Evolutionary conservation across 1,284 basidiomycete species (phyloP).

Genomic region (Cerrena zonata): DNA sequence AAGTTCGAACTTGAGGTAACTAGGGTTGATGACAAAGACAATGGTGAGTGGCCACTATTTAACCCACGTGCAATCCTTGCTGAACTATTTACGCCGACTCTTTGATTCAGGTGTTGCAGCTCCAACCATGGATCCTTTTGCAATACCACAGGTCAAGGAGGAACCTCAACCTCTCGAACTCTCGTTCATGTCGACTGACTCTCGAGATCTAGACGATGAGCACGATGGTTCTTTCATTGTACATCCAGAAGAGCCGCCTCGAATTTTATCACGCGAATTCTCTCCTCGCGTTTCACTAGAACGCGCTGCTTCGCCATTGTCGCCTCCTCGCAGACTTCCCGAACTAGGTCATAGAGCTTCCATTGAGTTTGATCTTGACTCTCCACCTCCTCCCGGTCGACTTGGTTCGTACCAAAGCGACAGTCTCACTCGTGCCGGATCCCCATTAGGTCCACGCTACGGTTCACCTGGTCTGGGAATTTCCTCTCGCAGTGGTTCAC

Average conservation of each 20-base stretch:
- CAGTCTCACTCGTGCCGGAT: slow-evolving; percentile 8
- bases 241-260: slow-evolving; percentile 24
- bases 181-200: slow-evolving; percentile 30
- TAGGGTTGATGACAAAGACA: neutral
- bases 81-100: neutral
- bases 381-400: slow-evolving; percentile 8
- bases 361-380: slow-evolving; percentile 7
- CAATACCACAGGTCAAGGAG: slow-evolving; percentile 20
- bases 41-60: slow-evolving; percentile 8
- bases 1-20: slow-evolving; percentile 34
- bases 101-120: neutral
- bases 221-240: slow-evolving; percentile 27
- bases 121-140: slow-evolving; percentile 21
- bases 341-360: slow-evolving; percentile 3
- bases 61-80: neutral
- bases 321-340: slow-evolving; percentile 10
- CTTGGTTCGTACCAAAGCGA: slow-evolving; percentile 3
- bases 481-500: slow-evolving; percentile 15
- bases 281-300: slow-evolving; percentile 7
- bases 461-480: slow-evolving; percentile 16
- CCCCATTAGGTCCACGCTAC: slow-evolving; percentile 10
- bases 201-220: slow-evolving; percentile 22
- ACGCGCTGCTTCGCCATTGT: slow-evolving; percentile 10
- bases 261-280: slow-evolving; percentile 25
- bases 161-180: slow-evolving; percentile 29